phyloP scores from a whole-genome alignment of 208 protist species.

The Trypanosoma mega region DNA sequence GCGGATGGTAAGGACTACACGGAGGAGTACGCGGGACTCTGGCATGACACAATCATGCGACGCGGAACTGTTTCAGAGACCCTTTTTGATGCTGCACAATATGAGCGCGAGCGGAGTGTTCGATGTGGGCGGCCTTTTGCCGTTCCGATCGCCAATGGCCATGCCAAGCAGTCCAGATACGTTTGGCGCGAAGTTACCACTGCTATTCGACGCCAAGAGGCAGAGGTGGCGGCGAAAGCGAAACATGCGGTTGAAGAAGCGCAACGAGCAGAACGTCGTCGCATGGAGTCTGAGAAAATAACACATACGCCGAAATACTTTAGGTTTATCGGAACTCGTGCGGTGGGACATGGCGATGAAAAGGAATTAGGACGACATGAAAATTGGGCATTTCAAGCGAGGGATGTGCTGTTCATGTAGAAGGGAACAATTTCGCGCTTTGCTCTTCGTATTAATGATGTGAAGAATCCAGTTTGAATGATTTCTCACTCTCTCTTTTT shows the following conservation, averaged over 20 bases:
- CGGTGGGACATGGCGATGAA: conserved; percentile 5
- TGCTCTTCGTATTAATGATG: neutral
- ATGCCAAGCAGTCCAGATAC: conserved; percentile 15
- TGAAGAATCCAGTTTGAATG: neutral
- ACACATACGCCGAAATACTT: conserved; percentile 19
- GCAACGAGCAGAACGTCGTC: conserved; percentile 15
- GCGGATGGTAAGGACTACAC: conserved; percentile 2
- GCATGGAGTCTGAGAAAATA: conserved; percentile 2
- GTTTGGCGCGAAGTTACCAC: conserved; percentile 22
- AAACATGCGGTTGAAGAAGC: conserved; percentile 24
- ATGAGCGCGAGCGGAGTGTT: conserved; percentile 4
- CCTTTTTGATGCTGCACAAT: conserved; percentile 18
- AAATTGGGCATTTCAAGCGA: conserved; percentile 18
- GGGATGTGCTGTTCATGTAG: conserved; percentile 9
- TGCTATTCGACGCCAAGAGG: conserved; percentile 21
- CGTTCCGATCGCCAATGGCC: conserved; percentile 1
- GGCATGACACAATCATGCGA: conserved; percentile 10
- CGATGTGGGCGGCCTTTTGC: conserved; percentile 1
- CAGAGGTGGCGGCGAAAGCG: conserved; percentile 12
- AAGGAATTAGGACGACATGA: conserved; percentile 3
- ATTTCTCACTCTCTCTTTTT: conserved; percentile 2
- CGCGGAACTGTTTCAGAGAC: neutral
- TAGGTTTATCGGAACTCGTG: conserved; percentile 11
- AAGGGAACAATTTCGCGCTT: neutral
- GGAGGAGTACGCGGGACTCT: conserved; percentile 18